Conservation (phyloP, 2,329 filamentous ascomycete species). For the Phoma sp. region DNA sequence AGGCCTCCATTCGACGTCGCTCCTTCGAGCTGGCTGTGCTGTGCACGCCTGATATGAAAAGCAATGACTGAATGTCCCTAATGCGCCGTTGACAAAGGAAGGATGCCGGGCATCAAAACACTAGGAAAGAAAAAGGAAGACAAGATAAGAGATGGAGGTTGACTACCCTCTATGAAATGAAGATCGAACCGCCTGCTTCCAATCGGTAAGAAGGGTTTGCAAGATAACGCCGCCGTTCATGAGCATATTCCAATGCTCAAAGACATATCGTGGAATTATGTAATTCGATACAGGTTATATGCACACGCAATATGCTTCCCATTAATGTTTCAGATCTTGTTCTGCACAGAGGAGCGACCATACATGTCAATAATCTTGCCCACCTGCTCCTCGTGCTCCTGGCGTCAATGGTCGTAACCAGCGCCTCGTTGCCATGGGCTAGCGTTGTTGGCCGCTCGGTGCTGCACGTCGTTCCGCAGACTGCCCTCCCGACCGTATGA, state of each 20-base stretch:
- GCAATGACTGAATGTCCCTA: slow-evolving; percentile 7
- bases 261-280: slow-evolving; percentile 20
- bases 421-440: slow-evolving; percentile 72
- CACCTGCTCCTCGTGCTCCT: slow-evolving; percentile 48
- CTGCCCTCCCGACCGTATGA: slow-evolving; percentile 20
- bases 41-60: slow-evolving; percentile 12
- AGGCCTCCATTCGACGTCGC: neutral
- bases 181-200: slow-evolving; percentile 11
- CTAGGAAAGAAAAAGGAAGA: slow-evolving; percentile 1
- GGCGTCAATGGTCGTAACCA: slow-evolving; percentile 66
- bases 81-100: slow-evolving; percentile 19
- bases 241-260: slow-evolving; percentile 29
- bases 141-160: slow-evolving; percentile 7
- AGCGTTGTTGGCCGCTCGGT: slow-evolving; percentile 60
- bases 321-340: slow-evolving; percentile 34
- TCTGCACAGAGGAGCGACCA: slow-evolving; percentile 41
- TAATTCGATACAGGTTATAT: slow-evolving; percentile 28
- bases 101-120: slow-evolving; percentile 6
- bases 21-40: slow-evolving; percentile 13
- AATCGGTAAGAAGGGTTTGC: slow-evolving; percentile 13
- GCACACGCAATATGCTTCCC: slow-evolving; percentile 30
- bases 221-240: slow-evolving; percentile 34
- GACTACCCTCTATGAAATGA: slow-evolving; percentile 9
- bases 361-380: slow-evolving; percentile 47
- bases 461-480: slow-evolving; percentile 38